Base-by-base conservation (phyloP, 2,329 filamentous ascomycete genomes). In the Pyricularia pennisetigena region DNA sequence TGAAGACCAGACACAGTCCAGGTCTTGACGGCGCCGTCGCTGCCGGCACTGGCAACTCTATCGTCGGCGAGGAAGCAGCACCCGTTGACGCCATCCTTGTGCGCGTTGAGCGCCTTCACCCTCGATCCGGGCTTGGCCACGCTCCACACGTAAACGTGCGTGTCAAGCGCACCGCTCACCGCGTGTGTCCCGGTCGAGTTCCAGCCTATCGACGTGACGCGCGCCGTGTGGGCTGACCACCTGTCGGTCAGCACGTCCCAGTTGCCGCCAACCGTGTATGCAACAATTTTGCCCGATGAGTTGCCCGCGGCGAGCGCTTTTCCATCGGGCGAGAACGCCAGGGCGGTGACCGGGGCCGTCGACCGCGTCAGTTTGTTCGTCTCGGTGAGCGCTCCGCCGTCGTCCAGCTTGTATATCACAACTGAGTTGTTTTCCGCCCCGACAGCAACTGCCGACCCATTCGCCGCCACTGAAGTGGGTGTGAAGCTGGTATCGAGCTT, bases 41-140 rank as follows among this genome's bases (percentile, higher is more conserved):
- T 91, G 64, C 95, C 95, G 4, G 88, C 87, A 72, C 90, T 96
- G 10, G 91, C 88, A 66, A 98, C 83, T 79, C 86, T 92, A 69
- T 83, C 82, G 9, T 85, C 87, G 30, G 84, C 85, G 16, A 92
- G 83, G 82, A 94, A 99, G 14, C 85, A 85, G 20, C 98, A 90
- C 20, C 92, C 94, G 72, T 90, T 93, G 23, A 98, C 93, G 10
- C 95, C 95, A 75, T 98, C 95, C 80, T 97, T 97, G 81, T 99
- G 95, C 66, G 94, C 93, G 75, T 97, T 97, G 26, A 88, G 80
- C 16, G 88, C 90, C 81, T 95, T 94, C 72, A 96, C 86, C 72
- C 94, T 86, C 78, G 91, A 91, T 2, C 92, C 93, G 0, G 94
- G 94, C 76, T 92, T 91, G 57, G 82, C 83, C 68, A 97, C 79